These are phyloP conservation scores for Neofusicoccum sp. DNA, from an alignment of 2,329 filamentous ascomycete species.

Conservation along the genomic window DNA sequence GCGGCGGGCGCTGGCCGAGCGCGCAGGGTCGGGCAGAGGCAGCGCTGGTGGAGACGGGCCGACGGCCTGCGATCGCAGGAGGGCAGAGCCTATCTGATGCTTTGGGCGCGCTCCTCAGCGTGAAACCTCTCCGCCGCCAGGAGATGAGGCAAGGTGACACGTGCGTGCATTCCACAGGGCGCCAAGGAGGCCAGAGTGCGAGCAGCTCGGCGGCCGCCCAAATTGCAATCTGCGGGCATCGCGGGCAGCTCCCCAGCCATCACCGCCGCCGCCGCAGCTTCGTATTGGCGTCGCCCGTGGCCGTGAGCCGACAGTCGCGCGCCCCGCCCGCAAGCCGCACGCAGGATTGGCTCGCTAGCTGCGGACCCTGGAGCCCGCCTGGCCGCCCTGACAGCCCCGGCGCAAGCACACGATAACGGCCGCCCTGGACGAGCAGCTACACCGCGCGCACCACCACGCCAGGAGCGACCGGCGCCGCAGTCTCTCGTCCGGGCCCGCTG, in stretches of 20 bases:
- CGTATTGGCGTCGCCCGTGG: slow-evolving; percentile 16
- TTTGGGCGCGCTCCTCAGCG: slow-evolving; percentile 15
- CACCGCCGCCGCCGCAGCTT: neutral
- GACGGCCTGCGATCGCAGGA: slow-evolving; percentile 9
- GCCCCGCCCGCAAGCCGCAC: slow-evolving; percentile 1
- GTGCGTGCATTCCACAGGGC: slow-evolving; percentile 15
- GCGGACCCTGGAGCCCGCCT: slow-evolving; percentile 14
- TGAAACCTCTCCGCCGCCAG: slow-evolving; percentile 19
- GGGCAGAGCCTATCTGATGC: slow-evolving; percentile 8
- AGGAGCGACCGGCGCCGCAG: slow-evolving; percentile 17
- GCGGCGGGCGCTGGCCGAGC: neutral
- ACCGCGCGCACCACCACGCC: slow-evolving; percentile 17
- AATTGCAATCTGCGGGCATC: slow-evolving; percentile 18
- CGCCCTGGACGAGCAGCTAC: slow-evolving; percentile 15
- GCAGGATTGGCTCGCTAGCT: slow-evolving; percentile 9
- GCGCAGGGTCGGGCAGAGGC: neutral
- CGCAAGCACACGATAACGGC: slow-evolving; percentile 20
- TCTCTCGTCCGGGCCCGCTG: slow-evolving; percentile 7
- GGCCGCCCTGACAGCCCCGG: slow-evolving; percentile 17
- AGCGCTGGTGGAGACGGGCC: slow-evolving; percentile 13
- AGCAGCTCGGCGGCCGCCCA: slow-evolving; percentile 8
- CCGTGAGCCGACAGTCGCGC: slow-evolving; percentile 6
- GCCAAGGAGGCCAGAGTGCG: slow-evolving; percentile 18
- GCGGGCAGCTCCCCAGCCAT: neutral
- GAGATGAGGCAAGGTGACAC: slow-evolving; percentile 18